Evolutionary conservation across 2,329 filamentous ascomycete species (phyloP), one percentile per base, ranked within the genome.

Genomic region (Clarireedia paspali): DNA sequence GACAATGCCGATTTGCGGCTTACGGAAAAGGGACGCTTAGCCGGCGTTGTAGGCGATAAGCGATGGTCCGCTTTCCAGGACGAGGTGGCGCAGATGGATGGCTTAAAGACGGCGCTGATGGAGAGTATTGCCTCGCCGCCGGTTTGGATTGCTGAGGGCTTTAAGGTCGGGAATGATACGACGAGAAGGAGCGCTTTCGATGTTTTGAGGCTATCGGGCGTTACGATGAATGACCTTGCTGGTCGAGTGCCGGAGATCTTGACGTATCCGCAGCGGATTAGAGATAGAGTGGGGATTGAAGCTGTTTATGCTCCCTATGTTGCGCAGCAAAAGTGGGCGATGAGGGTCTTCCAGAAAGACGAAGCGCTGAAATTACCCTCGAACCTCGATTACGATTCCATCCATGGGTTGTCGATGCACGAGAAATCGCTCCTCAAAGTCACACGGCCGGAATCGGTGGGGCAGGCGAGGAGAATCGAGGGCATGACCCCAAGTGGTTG

Each of bases 1-100:
- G 94, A 99, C 74, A 99, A 99, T 68, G 94, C 94, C 38, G 94
- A 99, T 71, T 71, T 87, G 5, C 85, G 94, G 2, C 82, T 99
- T 30, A 97, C 94, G 0, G 77, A 80, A 30, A 85, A 86, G 69
- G 94, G 90, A 9, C 84, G 86, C 56, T 74, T 78, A 14, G 88
- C 85, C 64, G 91, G 92, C 50, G 81, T 94, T 17, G 84, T 99
- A 2, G 77, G 83, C n/a, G 85, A 95, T 65, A 72, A 72, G 58
- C 86, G 94, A 48, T 99, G 94, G 94, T 67, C 70, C 2, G 75
- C 75, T 17, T 95, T 88, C 73, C 72, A 71, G 7, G 79, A 85
- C 53, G 84, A 88, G 50, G 80, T 82, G 57, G 71, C 74, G 2
- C 82, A 90, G 64, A 87, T 95, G 59, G 75, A 78, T 3, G 80